Evolutionary conservation across 306 rosid genomes (phyloP), one percentile per base, ranked within the genome.

Genomic region (Cicer judaicum): DNA sequence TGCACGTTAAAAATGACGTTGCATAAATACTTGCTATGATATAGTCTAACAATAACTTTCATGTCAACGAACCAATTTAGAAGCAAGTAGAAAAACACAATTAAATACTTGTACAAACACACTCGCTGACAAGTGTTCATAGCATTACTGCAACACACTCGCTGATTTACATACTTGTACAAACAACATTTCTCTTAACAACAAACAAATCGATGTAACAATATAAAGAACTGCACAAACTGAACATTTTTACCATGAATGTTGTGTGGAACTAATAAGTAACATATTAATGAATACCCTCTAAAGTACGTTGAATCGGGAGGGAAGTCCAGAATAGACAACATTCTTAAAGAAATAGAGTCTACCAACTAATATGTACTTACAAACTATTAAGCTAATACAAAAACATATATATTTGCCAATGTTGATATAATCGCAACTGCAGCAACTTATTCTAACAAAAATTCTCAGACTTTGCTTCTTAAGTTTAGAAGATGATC

Each of bases 401-500:
- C 57, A 72, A 63, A 70, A 72, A 52, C 48, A 62, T 73, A 64
- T 65, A 46, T 61, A 24, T 68, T 69, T 11, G 59, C 43, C 46
- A 0, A 39, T 69, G 42, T 73, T 76, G 70, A 59, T 64, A 53
- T 29, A 24, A 67, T 54, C 2, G 72, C 64, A 78, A 69, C 89
- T 61, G 83, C 85, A 71, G 85, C 84, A 72, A 73, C 87, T 56
- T 78, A 48, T 53, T 65, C 64, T 72, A 82, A 64, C 85, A 91
- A 89, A 91, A 87, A 74, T 80, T 91, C 64, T 82, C 93, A 79
- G 46, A 84, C 86, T 19, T 75, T 67, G 79, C 87, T 69, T 75
- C 81, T 66, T 65, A 71, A 53, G 9, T 12, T 7, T 2, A 55
- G 66, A 76, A 65, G 39, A 56, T 34, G 47, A 59, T 19, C 48